Evolutionary conservation across 2,329 filamentous ascomycete species (phyloP), one percentile per base, ranked within the genome.

Genomic region (Drechslerella coelobrocha): DNA sequence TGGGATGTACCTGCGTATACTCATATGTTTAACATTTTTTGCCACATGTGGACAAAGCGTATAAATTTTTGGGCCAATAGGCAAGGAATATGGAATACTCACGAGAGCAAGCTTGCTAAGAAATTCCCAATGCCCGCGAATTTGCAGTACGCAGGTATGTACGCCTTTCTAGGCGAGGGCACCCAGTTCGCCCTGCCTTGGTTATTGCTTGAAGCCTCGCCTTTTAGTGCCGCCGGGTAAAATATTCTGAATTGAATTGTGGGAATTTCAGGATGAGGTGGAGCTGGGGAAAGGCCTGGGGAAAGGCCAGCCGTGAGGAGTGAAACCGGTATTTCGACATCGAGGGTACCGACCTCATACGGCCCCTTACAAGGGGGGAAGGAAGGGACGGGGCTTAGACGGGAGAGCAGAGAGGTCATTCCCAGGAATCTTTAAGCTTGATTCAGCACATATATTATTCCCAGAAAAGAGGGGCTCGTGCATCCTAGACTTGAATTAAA

Each of bases 241-340:
- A 91, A 96, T 65, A 95, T 82, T 73, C 91, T 85, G 78, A 91
- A 94, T 68, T 89, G 88, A 27, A 95, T 82, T 0, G 91, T 96
- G 2, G 65, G 57, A 5, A 69, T 63, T 4, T 88, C 80, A 47
- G 86, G 83, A 27, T 69, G 65, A 5, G 51, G 17, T 37, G 65
- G 65, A 26, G 61, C 54, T 14, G 65, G 57, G 2, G 65, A 62
- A 10, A 62, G 57, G 6, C 54, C 68, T 0, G 39, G n/a, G n/a
- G n/a, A n/a, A n/a, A n/a, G n/a, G n/a, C n/a, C 54, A 7, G 65
- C 61, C 8, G 59, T n/a, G 12, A 76, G 53, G 10, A 60, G 53
- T 8, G 73, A 82, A 7, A 89, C 82, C 50, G 91, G 89, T n/a
- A 95, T 85, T 80, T 96, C 91, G 74, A 93, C 83, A 75, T 95